Conservation (phyloP, 257 asterid species). For the Agastache rugosa region DNA sequence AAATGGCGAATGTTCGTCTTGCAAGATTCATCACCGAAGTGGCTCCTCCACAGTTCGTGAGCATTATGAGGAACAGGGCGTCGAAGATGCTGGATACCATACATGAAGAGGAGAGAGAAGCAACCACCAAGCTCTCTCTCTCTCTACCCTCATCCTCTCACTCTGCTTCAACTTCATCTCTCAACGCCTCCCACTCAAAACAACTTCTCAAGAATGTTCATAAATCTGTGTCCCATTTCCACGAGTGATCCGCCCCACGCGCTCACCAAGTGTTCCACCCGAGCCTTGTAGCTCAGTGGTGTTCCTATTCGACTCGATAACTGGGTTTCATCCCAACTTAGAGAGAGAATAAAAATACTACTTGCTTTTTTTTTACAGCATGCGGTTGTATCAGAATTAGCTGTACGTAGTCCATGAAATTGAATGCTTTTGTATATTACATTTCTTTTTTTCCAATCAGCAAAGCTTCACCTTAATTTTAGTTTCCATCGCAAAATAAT, state of each 20-base stretch:
- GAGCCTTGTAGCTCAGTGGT: not conserved
- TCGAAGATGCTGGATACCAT: slow-evolving; percentile 72
- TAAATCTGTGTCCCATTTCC: slow-evolving; percentile 36
- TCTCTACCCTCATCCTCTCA: slow-evolving; percentile 20
- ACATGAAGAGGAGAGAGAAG: slow-evolving; percentile 70
- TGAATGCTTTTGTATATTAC: too few species aligned
- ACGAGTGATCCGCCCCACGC: not conserved
- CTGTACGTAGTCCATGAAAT: too few species aligned
- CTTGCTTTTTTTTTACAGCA: too few species aligned
- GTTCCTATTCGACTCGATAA: too few species aligned
- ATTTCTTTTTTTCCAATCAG: not conserved
- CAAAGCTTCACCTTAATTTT: too few species aligned
- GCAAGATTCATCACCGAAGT: slow-evolving; percentile 59
- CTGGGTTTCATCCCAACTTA: too few species aligned
- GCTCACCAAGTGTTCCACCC: not conserved
- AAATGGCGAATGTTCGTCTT: slow-evolving; percentile 62
- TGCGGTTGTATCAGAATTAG: too few species aligned
- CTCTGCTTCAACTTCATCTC: slow-evolving; percentile 25
- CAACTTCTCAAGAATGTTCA: slow-evolving; percentile 34
- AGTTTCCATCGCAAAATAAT: too few species aligned
- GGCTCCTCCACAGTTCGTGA: slow-evolving; percentile 67
- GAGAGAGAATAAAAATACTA: too few species aligned
- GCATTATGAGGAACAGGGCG: slow-evolving; percentile 55
- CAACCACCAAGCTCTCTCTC: not conserved
- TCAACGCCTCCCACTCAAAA: slow-evolving; percentile 21